These are phyloP conservation scores for Westerdykella sp. DNA, from an alignment of 2,329 filamentous ascomycete species.

Conservation along the genomic window DNA sequence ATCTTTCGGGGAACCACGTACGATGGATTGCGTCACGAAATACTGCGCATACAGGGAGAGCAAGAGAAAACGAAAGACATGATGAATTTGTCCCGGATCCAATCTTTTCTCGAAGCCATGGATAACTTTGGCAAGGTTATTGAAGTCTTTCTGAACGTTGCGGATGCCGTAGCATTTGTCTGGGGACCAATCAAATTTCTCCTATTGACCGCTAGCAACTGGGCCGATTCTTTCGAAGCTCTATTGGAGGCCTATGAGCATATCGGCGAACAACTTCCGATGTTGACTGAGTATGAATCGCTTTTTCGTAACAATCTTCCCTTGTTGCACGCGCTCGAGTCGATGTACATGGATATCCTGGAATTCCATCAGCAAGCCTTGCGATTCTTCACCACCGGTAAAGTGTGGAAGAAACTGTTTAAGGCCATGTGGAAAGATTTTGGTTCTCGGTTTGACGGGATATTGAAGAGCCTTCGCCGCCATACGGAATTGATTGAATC, in stretches of 20 bases:
- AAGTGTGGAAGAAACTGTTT: conserved; percentile 19
- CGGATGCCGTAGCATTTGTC: conserved; percentile 28
- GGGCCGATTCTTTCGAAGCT: conserved; percentile 31
- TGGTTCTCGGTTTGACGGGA: conserved; percentile 21
- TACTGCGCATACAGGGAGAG: too few species aligned
- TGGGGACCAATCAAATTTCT: conserved; percentile 37
- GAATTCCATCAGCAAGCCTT: too few species aligned
- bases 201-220: conserved; percentile 28
- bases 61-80: too few species aligned
- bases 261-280: conserved; percentile 37
- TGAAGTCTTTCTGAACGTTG: conserved; percentile 33
- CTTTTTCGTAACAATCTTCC: too few species aligned
- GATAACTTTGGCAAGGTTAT: conserved; percentile 21
- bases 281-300: conserved; percentile 13
- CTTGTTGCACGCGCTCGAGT: too few species aligned
- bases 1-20: too few species aligned
- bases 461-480: conserved; percentile 7
- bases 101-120: too few species aligned
- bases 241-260: conserved; percentile 36
- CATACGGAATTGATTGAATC: too few species aligned
- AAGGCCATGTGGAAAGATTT: conserved; percentile 25
- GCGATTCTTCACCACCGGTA: neutral
- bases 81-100: too few species aligned
- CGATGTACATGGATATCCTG: too few species aligned
- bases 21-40: too few species aligned